phyloP scores from a whole-genome alignment of 2,329 filamentous ascomycete species.

The Drechslerella stenobrocha region DNA sequence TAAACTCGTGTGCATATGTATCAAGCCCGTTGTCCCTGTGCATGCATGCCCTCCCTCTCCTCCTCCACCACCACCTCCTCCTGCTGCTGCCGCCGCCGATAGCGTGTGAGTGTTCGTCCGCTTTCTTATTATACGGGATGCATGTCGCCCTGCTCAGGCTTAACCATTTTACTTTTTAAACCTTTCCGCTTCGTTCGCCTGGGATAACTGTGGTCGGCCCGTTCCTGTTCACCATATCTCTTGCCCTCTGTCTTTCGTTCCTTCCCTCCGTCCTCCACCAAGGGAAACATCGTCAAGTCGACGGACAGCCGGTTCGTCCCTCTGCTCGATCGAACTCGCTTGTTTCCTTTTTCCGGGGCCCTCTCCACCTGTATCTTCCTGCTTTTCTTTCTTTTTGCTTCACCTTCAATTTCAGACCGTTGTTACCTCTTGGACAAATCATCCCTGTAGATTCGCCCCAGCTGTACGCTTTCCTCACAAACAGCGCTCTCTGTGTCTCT shows the following conservation, averaged over 20 bases:
- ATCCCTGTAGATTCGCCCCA: constrained; percentile 48
- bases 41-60: constrained; percentile 37
- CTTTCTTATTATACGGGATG: constrained; percentile 45
- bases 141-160: constrained; percentile 34
- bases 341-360: constrained; percentile 3
- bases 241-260: constrained; percentile 51
- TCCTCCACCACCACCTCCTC: neutral
- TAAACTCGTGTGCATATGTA: neutral
- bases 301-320: constrained; percentile 40
- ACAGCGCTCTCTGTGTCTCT: constrained; percentile 26
- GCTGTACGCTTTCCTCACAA: constrained; percentile 42
- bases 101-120: neutral
- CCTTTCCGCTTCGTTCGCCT: constrained; percentile 45
- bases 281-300: constrained; percentile 44
- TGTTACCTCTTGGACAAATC: constrained; percentile 48
- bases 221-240: constrained; percentile 53
- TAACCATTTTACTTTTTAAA: constrained; percentile 15
- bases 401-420: constrained; percentile 12
- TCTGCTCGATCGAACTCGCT: constrained; percentile 36
- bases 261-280: constrained; percentile 50
- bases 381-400: constrained; percentile 15
- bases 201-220: constrained; percentile 39
- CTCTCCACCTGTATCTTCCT: neutral
- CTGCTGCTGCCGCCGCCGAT: neutral
- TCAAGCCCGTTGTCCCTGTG: constrained; percentile 37